Conservation (phyloP, 768 basidiomycete species). For the Tylopilus vinaceipallidus region DNA sequence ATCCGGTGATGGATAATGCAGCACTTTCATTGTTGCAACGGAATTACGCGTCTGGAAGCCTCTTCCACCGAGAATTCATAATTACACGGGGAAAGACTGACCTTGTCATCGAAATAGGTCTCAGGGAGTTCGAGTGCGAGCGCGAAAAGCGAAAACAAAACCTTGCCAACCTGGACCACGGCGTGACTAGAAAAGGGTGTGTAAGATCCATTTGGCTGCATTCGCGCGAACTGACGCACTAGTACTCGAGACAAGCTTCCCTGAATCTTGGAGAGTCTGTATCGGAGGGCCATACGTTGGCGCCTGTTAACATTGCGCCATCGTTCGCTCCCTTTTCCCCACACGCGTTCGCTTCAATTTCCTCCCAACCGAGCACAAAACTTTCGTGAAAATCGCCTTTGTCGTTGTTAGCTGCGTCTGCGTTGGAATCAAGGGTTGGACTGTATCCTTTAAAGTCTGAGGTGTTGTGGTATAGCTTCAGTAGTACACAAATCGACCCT, state of each 20-base stretch:
- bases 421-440: conserved; percentile 68
- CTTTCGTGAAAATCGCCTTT: conserved; percentile 90
- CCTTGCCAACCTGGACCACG: conserved; percentile 49
- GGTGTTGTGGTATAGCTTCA: conserved; percentile 70
- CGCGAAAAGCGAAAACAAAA: conserved; percentile 68
- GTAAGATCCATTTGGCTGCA: background rate
- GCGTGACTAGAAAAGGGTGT: conserved; percentile 43
- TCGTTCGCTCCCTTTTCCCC: conserved; percentile 35
- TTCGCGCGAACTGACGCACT: conserved; percentile 45
- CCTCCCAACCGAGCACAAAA: conserved; percentile 82
- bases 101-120: conserved; percentile 68
- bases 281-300: conserved; percentile 80
- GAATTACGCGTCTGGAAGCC: conserved; percentile 52
- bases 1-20: conserved; percentile 77
- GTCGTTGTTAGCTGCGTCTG: conserved; percentile 58
- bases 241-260: conserved; percentile 57
- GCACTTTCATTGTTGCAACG: conserved; percentile 61
- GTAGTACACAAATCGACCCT: no score
- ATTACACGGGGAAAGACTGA: conserved; percentile 11
- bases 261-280: conserved; percentile 60
- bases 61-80: background rate
- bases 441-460: conserved; percentile 78
- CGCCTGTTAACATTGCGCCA: conserved; percentile 65
- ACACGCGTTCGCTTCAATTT: conserved; percentile 29
- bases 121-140: conserved; percentile 61